These are phyloP conservation scores for Geosmithia flava DNA, from an alignment of 2,329 filamentous ascomycete species.

Conservation along the genomic window DNA sequence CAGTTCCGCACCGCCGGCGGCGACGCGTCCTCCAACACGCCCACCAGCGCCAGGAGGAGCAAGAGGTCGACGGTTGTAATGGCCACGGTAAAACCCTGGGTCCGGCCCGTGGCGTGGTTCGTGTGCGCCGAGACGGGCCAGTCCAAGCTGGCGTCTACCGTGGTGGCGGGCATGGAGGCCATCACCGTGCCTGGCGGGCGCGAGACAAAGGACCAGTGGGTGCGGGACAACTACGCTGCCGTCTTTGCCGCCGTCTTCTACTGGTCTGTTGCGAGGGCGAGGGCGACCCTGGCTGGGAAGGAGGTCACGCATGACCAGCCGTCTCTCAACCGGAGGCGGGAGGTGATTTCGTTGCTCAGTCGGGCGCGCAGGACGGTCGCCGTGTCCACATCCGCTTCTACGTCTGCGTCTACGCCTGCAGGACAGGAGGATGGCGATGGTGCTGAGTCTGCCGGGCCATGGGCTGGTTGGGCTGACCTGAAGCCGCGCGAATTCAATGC, in stretches of 20 bases:
- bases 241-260: slow-evolving; percentile 49
- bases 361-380: slow-evolving; percentile 27
- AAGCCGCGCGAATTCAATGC: slow-evolving; percentile 44
- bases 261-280: slow-evolving; percentile 41
- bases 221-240: slow-evolving; percentile 33
- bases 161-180: slow-evolving; percentile 60
- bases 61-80: slow-evolving; percentile 13
- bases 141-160: slow-evolving; percentile 53
- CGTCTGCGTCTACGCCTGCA: no score
- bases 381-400: slow-evolving; percentile 7
- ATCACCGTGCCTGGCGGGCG: slow-evolving; percentile 31
- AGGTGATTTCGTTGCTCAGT: slow-evolving; percentile 28
- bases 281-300: slow-evolving; percentile 19
- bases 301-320: slow-evolving; percentile 22
- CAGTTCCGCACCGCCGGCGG: slow-evolving; percentile 22
- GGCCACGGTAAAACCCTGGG: slow-evolving; percentile 44
- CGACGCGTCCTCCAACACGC: slow-evolving; percentile 16
- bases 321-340: slow-evolving; percentile 21
- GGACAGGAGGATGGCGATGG: slow-evolving; percentile 14
- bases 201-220: slow-evolving; percentile 34
- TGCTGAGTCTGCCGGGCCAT: slow-evolving; percentile 28
- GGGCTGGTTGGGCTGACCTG: slow-evolving; percentile 39
- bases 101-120: slow-evolving; percentile 54
- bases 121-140: slow-evolving; percentile 49
- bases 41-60: slow-evolving; percentile 22